These are phyloP conservation scores for Myrica gale DNA, from an alignment of 306 rosid species.

Conservation along the genomic window DNA sequence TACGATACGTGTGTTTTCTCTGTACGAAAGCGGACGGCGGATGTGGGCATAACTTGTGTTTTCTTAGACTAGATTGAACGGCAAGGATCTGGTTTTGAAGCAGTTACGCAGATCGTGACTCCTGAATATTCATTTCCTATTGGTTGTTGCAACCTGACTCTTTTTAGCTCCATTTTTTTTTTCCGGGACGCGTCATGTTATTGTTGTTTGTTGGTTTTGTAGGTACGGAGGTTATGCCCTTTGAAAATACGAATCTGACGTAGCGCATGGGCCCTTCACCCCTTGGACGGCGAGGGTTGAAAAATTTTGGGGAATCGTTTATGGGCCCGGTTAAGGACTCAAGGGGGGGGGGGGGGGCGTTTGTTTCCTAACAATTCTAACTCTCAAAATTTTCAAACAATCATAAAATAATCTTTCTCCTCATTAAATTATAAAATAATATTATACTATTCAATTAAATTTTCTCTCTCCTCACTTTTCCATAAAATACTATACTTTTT, in stretches of 20 bases:
- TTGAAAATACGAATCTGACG: background rate
- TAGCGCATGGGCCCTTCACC: background rate
- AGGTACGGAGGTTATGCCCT: background rate
- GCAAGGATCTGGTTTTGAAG: slow-evolving; percentile 20
- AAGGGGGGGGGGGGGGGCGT: too few species aligned
- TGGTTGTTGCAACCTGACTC: slow-evolving; percentile 19
- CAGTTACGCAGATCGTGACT: slow-evolving; percentile 40
- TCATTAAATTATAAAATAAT: too few species aligned
- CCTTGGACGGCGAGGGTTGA: too few species aligned
- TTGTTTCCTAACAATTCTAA: too few species aligned
- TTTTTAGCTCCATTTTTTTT: background rate
- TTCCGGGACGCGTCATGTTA: background rate
- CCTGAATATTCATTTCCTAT: slow-evolving; percentile 26
- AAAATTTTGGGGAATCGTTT: too few species aligned
- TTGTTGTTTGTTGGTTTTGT: background rate
- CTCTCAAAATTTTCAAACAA: too few species aligned
- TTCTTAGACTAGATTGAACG: slow-evolving; percentile 36
- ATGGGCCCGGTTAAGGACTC: too few species aligned
- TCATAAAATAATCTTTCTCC: too few species aligned
- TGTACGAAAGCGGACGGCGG: slow-evolving; percentile 36
- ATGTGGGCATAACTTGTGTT: slow-evolving; percentile 35
- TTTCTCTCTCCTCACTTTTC: too few species aligned
- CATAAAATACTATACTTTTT: too few species aligned
- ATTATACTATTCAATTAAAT: too few species aligned
- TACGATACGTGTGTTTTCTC: slow-evolving; percentile 50